These are phyloP conservation scores for Scutellaria barbata DNA, from an alignment of 257 asterid genomes.

Conservation along the genomic window DNA sequence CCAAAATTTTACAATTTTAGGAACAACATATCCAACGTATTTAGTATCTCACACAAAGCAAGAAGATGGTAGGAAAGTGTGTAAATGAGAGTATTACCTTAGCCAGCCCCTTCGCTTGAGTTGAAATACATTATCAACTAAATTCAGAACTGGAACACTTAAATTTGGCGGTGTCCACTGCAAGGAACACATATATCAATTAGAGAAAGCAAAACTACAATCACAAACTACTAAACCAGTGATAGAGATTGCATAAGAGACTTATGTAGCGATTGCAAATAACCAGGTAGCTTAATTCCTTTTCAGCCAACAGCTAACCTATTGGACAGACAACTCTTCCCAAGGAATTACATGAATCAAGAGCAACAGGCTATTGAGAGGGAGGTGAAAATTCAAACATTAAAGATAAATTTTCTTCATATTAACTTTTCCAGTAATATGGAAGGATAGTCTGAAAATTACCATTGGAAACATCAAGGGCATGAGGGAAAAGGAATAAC, in stretches of 20 bases:
- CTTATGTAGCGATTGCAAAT: constrained; percentile 22
- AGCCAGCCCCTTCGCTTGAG: constrained; percentile 99
- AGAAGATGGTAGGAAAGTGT: constrained; percentile 17
- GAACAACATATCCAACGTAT: constrained; percentile 8
- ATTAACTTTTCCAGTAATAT: constrained; percentile 19
- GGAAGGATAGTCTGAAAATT: not conserved
- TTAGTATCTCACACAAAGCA: constrained; percentile 16
- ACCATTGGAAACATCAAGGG: not conserved
- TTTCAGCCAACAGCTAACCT: constrained; percentile 2
- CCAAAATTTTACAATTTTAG: not conserved
- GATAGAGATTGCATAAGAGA: constrained; percentile 19
- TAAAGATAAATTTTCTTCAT: constrained; percentile 22
- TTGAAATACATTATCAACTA: constrained; percentile 93
- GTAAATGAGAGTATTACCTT: constrained; percentile 59
- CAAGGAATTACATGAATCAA: constrained; percentile 20
- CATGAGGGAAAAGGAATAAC: constrained; percentile 10
- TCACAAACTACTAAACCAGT: not conserved
- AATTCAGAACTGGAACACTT: constrained; percentile 88
- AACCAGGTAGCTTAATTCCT: not conserved
- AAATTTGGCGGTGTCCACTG: constrained; percentile 99
- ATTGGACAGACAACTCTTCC: not conserved
- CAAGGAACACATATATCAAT: constrained; percentile 41
- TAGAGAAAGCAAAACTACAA: constrained; percentile 37
- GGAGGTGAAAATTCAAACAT: constrained; percentile 25
- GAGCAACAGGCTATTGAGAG: constrained; percentile 30